Percentiles rank a stretch among this genome's conserved stretches.
Conservation (phyloP, 306 rosid species). For the Mucuna pruriens region DNA sequence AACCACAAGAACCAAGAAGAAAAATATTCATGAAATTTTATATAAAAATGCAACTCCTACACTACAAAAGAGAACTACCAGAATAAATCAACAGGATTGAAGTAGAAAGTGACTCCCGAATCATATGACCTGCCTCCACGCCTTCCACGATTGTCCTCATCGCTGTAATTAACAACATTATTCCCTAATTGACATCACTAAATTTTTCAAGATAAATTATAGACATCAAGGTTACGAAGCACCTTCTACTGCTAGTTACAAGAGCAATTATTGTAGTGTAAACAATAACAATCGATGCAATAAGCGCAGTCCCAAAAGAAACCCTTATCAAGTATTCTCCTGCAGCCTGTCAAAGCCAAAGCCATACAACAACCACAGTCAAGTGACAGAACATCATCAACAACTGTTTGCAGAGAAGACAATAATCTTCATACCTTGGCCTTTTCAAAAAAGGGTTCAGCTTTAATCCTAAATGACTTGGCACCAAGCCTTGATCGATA, state of each 20-base stretch:
- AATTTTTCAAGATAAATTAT: not conserved
- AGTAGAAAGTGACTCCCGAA: slow-evolving; percentile 77
- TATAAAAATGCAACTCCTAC: slow-evolving; percentile 3
- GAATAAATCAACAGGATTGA: slow-evolving; percentile 79
- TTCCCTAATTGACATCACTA: slow-evolving; percentile 32
- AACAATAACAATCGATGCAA: slow-evolving; percentile 93
- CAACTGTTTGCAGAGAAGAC: slow-evolving; percentile 4
- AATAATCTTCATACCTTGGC: slow-evolving; percentile 63
- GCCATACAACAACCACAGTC: slow-evolving; percentile 17
- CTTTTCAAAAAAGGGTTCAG: slow-evolving; percentile 81
- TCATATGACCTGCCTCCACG: slow-evolving; percentile 88
- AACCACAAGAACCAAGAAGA: not conserved
- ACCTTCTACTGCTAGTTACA: slow-evolving; percentile 88
- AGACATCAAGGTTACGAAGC: slow-evolving; percentile 19
- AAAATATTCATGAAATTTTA: not conserved
- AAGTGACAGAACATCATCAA: slow-evolving; percentile 26
- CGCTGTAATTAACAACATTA: slow-evolving; percentile 58
- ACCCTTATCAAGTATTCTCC: slow-evolving; percentile 89
- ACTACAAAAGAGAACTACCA: slow-evolving; percentile 58
- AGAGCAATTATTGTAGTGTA: slow-evolving; percentile 93
- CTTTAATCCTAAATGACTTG: slow-evolving; percentile 78
- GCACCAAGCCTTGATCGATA: slow-evolving; percentile 81
- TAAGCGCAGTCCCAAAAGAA: slow-evolving; percentile 93
- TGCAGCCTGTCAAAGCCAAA: slow-evolving; percentile 57
- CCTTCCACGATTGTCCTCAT: slow-evolving; percentile 91